Base-by-base conservation (phyloP, 768 basidiomycete species). In the Megacollybia marginata region DNA sequence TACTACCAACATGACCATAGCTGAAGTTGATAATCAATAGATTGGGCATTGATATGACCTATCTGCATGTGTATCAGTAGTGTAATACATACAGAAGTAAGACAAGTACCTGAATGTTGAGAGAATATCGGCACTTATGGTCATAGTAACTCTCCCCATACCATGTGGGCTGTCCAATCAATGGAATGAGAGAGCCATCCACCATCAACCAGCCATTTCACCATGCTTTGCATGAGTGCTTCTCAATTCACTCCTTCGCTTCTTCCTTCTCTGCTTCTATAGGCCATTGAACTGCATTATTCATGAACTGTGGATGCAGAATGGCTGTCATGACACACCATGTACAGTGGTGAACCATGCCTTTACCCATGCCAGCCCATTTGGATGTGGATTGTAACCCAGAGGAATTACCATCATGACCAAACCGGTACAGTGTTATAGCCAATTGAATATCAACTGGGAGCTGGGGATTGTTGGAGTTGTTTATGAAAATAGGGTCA, bases 331-430 rank as follows among this genome's bases (percentile, higher is more conserved):
- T 65, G 9, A 70, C 62, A 10, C 60, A 54, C 1, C 55, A 53
- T 12, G 65, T 69, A 11, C 34, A 46, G 6, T 59, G 48, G 5
- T 51, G 28, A 12, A 71, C 63, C 6, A 64, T 65, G 0, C 71
- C 69, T 35, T 61, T 59, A 0, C 59, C 59, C 32, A 61, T 12
- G 0, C 73, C 72, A 9, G 70, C 61, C 73, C 71, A 74, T 11
- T 59, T 51, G 1, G 66, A 65, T 9, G 73, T 64, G 15, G 58
- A 44, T 23, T 62, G 52, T 6, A 67, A 36, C 11, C 57, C 49
- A 1, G 65, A 62, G 15, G 63, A 67, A 66, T 69, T 75, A 19
- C 72, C 69, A 53, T 59, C 57, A 48, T 67, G 67, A 2, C 70
- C 69, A 36, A 36, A 36, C 16, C 16, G 35, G 16, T 36, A 36